Conservation (phyloP, 1,139 yeast species). For the Eremothecium gossypii region DNA sequence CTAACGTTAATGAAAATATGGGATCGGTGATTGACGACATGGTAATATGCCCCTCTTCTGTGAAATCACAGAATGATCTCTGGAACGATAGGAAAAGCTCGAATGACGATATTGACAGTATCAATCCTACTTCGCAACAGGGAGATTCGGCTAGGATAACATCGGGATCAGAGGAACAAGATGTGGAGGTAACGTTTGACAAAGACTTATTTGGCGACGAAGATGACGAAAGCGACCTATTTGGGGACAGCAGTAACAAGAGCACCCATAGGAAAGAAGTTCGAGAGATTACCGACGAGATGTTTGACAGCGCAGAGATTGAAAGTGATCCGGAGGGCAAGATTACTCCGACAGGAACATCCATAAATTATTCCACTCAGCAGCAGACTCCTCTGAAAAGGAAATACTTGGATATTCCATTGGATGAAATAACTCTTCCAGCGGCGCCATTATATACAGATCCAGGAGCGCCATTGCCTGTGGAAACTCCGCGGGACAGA, state of each 20-base stretch:
- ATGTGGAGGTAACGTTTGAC: slow-evolving; percentile 11
- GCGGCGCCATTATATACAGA: slow-evolving; percentile 53
- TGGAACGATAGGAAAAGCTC: slow-evolving; percentile 17
- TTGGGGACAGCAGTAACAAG: slow-evolving; percentile 26
- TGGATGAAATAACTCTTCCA: slow-evolving; percentile 45
- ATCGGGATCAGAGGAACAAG: slow-evolving; percentile 13
- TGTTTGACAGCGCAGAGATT: slow-evolving; percentile 28
- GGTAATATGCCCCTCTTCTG: slow-evolving; percentile 6
- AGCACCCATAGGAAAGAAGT: slow-evolving; percentile 9
- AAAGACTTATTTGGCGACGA: slow-evolving; percentile 22
- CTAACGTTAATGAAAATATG: slow-evolving; percentile 15
- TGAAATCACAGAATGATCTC: slow-evolving; percentile 11
- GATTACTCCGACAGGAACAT: slow-evolving; percentile 8
- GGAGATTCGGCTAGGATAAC: slow-evolving; percentile 7
- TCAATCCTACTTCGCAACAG: background rate
- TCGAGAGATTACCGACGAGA: slow-evolving; percentile 28
- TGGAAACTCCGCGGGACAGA: slow-evolving; percentile 47
- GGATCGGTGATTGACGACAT: slow-evolving; percentile 8
- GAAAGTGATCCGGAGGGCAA: slow-evolving; percentile 18
- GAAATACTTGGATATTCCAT: slow-evolving; percentile 43
- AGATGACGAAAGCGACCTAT: slow-evolving; percentile 24
- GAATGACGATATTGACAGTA: background rate
- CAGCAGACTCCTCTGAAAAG: slow-evolving; percentile 17
- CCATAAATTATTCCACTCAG: background rate
- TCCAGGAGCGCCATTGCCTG: slow-evolving; percentile 76